These are phyloP conservation scores for Fraxinus anomala DNA, from an alignment of 257 asterid genomes.

Conservation along the genomic window DNA sequence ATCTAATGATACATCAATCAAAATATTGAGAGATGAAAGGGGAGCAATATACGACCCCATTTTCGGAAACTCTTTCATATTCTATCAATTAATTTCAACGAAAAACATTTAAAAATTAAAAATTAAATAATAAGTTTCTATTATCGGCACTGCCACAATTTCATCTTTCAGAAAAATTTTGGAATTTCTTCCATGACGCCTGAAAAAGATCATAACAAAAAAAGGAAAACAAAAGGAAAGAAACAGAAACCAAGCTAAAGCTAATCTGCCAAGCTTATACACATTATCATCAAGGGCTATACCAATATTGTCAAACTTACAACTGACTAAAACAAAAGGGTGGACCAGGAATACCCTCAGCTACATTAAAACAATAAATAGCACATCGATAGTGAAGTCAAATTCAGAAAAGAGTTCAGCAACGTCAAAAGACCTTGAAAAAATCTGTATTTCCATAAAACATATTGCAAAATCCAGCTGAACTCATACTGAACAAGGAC, in stretches of 20 bases:
- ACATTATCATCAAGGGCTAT: background rate
- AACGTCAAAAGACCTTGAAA: slow-evolving; percentile 12
- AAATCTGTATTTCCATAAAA: background rate
- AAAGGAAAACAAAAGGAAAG: too few species aligned
- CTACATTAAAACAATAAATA: background rate
- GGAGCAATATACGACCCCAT: background rate
- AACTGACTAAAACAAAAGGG: background rate
- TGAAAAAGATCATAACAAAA: background rate
- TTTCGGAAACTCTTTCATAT: background rate
- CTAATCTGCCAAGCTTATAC: background rate
- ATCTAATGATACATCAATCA: background rate
- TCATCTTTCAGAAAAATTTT: background rate
- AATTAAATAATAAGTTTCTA: background rate
- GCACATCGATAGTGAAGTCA: background rate
- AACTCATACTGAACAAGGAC: slow-evolving; percentile 66
- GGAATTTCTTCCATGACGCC: background rate
- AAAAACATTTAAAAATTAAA: background rate
- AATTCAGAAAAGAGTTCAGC: background rate
- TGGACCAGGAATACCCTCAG: slow-evolving; percentile 4
- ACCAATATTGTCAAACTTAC: background rate
- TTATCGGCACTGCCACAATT: background rate
- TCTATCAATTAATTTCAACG: background rate
- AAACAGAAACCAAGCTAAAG: too few species aligned
- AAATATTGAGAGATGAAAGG: background rate
- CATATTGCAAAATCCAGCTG: background rate